Conservation (phyloP, 495 filamentous ascomycete genomes). For the Neurospora sp. region DNA sequence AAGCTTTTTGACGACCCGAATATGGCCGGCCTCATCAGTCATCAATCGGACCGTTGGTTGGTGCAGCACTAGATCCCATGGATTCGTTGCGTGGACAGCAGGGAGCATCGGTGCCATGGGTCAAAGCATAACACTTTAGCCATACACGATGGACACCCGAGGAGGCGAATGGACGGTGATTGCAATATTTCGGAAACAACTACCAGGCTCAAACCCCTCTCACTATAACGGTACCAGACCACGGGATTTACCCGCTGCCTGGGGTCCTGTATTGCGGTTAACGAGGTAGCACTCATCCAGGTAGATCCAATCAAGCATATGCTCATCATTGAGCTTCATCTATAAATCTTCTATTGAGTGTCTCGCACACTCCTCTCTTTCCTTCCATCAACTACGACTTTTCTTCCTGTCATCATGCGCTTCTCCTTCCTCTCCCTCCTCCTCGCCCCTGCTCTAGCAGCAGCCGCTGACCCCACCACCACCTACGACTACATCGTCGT, state of each 20-base stretch:
- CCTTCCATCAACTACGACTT: constrained; percentile 26
- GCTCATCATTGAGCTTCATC: not conserved
- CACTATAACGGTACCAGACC: not conserved
- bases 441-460: constrained; percentile 14
- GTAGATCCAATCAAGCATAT: not conserved
- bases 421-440: constrained; percentile 21
- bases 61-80: not conserved
- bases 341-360: not conserved
- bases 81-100: no score
- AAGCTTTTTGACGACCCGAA: no score
- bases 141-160: not conserved
- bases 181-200: not conserved
- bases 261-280: not conserved
- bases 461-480: constrained; percentile 1
- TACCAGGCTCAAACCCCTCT: not conserved
- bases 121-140: not conserved
- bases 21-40: not conserved
- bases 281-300: not conserved
- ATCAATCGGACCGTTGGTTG: not conserved
- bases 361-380: not conserved
- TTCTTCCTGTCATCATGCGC: constrained; percentile 11
- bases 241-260: not conserved
- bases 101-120: no score
- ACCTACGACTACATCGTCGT: constrained; percentile 58
- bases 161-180: not conserved